Conservation (phyloP, 495 filamentous ascomycete genomes). For the Daldinia childiae region DNA sequence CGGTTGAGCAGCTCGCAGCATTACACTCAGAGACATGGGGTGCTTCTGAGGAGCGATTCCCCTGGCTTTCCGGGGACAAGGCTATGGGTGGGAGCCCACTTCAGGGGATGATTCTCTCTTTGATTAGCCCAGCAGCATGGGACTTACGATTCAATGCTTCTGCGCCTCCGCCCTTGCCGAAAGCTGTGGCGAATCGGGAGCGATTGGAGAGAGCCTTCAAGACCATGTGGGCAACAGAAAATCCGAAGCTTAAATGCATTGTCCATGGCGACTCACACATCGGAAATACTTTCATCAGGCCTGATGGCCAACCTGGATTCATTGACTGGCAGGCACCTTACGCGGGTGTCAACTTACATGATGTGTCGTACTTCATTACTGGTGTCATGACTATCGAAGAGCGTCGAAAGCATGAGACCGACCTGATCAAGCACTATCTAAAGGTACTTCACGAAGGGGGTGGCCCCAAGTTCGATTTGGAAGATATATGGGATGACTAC, state of each 20-base stretch:
- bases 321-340: constrained; percentile 17
- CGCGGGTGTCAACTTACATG: constrained; percentile 12
- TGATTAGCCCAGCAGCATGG: constrained; percentile 8
- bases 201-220: constrained; percentile 18
- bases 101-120: constrained; percentile 11
- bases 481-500: constrained; percentile 28
- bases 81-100: constrained; percentile 16
- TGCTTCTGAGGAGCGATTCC: constrained; percentile 11
- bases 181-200: constrained; percentile 10
- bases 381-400: constrained; percentile 17
- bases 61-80: constrained; percentile 20
- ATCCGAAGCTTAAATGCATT: constrained; percentile 13
- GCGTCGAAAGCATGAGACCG: constrained; percentile 13
- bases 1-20: constrained; percentile 19
- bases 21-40: constrained; percentile 23
- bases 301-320: constrained; percentile 20
- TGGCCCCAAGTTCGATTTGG: constrained; percentile 16
- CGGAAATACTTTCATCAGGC: constrained; percentile 21
- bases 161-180: constrained; percentile 14
- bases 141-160: constrained; percentile 6
- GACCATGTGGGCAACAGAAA: constrained; percentile 23
- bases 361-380: constrained; percentile 21
- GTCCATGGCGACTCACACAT: constrained; percentile 19
- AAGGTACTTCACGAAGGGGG: constrained; percentile 3
- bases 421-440: constrained; percentile 11